These are phyloP conservation scores for Penicillium lividum DNA, from an alignment of 495 filamentous ascomycete genomes.

Conservation along the genomic window DNA sequence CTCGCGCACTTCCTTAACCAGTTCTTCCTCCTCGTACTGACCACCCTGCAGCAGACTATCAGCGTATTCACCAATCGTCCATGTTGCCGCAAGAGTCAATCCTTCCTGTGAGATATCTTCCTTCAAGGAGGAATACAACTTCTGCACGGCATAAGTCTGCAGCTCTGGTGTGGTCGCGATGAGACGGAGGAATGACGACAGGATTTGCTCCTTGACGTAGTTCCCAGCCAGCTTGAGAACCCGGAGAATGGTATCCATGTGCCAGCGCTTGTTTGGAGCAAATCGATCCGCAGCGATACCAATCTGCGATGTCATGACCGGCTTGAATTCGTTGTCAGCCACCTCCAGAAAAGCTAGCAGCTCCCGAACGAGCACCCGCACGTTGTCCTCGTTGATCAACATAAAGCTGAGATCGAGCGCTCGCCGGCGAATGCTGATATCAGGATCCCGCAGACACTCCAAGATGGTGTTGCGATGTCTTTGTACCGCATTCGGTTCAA, in stretches of 20 bases:
- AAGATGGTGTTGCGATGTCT: slow-evolving; percentile 96
- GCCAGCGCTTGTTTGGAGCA: slow-evolving; percentile 96
- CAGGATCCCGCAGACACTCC: slow-evolving; percentile 95
- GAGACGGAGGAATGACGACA: slow-evolving; percentile 93
- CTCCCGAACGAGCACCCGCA: slow-evolving; percentile 88
- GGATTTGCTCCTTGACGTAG: slow-evolving; percentile 95
- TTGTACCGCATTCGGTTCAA: slow-evolving; percentile 97
- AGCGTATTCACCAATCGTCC: slow-evolving; percentile 97
- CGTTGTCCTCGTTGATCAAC: slow-evolving; percentile 93
- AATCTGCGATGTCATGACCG: slow-evolving; percentile 94
- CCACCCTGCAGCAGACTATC: slow-evolving; percentile 85
- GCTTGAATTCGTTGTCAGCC: slow-evolving; percentile 97
- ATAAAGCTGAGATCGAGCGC: slow-evolving; percentile 97
- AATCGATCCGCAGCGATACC: slow-evolving; percentile 95
- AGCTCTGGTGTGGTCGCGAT: slow-evolving; percentile 93
- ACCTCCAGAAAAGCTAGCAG: slow-evolving; percentile 93
- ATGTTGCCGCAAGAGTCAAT: slow-evolving; percentile 88
- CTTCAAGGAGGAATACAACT: slow-evolving; percentile 85
- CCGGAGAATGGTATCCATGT: slow-evolving; percentile 95
- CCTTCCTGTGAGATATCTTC: slow-evolving; percentile 97
- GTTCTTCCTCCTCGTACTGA: slow-evolving; percentile 92
- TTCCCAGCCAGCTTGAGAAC: slow-evolving; percentile 92
- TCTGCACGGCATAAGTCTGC: slow-evolving; percentile 95
- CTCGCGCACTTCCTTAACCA: slow-evolving; percentile 87
- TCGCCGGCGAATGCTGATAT: slow-evolving; percentile 94